phyloP scores from a whole-genome alignment of 2,329 filamentous ascomycete species.

The Epichloe coenophiala region DNA sequence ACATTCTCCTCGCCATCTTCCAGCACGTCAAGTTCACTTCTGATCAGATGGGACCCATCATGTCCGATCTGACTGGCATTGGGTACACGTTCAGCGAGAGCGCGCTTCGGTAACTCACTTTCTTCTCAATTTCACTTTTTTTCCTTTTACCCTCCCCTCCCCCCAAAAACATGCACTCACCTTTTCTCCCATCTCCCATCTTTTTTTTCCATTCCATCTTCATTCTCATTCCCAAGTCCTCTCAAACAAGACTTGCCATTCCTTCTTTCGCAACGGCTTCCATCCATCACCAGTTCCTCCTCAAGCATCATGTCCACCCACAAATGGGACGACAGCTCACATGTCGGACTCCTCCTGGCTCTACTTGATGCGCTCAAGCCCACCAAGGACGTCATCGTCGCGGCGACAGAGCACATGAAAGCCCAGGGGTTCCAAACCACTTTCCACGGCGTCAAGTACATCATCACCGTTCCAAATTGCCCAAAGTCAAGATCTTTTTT shows the following conservation, averaged over 20 bases:
- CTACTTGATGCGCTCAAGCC: slow-evolving; percentile 24
- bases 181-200: neutral
- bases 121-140: neutral
- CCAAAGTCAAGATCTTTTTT: neutral
- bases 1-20: slow-evolving; percentile 29
- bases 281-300: neutral
- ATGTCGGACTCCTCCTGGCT: slow-evolving; percentile 25
- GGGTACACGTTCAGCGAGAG: slow-evolving; percentile 27
- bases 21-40: slow-evolving; percentile 20
- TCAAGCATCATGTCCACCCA: neutral
- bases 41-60: slow-evolving; percentile 21
- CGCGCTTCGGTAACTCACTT: slow-evolving; percentile 25
- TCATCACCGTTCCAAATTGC: slow-evolving; percentile 6
- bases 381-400: slow-evolving; percentile 18
- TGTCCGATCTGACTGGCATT: slow-evolving; percentile 21
- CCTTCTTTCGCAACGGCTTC: neutral
- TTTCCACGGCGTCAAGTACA: slow-evolving; percentile 25
- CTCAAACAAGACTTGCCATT: neutral
- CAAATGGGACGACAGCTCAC: slow-evolving; percentile 21
- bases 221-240: neutral
- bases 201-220: neutral
- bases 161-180: neutral
- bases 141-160: too few species aligned
- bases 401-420: slow-evolving; percentile 18
- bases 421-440: slow-evolving; percentile 25